phyloP scores from a whole-genome alignment of 106 monocot genomes.

The Hemerocallis citrina region DNA sequence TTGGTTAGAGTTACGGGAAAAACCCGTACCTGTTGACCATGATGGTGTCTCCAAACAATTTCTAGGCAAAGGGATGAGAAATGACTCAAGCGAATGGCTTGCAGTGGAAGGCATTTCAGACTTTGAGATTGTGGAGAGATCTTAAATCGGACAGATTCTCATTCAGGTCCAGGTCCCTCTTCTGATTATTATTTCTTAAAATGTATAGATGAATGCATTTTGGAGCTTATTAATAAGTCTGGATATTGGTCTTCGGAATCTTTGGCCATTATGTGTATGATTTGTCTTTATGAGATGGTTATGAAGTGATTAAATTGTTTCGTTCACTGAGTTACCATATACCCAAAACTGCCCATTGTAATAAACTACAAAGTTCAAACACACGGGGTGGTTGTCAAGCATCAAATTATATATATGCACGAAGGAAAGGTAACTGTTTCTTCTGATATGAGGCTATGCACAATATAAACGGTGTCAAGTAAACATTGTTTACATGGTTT shows the following conservation, averaged over 20 bases:
- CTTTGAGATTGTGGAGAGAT: slow-evolving; percentile 5
- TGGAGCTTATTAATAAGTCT: slow-evolving; percentile 4
- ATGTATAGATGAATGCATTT: not conserved
- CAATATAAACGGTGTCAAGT: too few species aligned
- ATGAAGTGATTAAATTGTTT: not conserved
- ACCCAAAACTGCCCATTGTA: too few species aligned
- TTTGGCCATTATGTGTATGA: not conserved
- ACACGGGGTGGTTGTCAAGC: too few species aligned
- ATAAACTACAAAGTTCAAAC: too few species aligned
- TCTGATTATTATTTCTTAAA: slow-evolving; percentile 8
- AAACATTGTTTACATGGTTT: too few species aligned
- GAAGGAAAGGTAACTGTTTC: too few species aligned
- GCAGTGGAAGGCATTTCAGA: not conserved
- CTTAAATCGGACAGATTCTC: not conserved
- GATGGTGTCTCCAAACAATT: too few species aligned
- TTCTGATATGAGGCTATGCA: too few species aligned
- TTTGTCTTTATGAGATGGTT: not conserved
- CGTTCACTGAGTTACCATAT: too few species aligned
- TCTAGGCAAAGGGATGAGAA: not conserved
- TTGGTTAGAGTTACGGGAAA: not conserved
- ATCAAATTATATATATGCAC: too few species aligned
- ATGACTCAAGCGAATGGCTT: slow-evolving; percentile 1
- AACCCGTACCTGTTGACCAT: not conserved
- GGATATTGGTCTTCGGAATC: slow-evolving; percentile 4
- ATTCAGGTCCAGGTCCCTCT: too few species aligned